These are phyloP conservation scores for Penicillium sp. DNA, from an alignment of 2,329 filamentous ascomycete species.

Conservation along the genomic window DNA sequence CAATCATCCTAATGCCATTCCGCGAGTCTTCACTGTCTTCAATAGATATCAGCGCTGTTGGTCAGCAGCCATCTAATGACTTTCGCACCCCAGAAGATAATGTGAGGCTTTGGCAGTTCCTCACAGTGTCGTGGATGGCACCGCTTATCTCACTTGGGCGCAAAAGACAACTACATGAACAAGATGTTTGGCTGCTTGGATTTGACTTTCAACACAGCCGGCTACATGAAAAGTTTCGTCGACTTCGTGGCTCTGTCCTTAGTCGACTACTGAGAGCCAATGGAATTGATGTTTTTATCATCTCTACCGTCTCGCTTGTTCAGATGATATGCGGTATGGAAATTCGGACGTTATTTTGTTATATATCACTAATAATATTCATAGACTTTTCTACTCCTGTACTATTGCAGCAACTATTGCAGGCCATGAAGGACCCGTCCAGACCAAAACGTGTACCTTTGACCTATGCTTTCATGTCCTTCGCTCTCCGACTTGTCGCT, in stretches of 20 bases:
- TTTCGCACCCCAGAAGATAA: constrained; percentile 78
- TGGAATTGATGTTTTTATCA: constrained; percentile 71
- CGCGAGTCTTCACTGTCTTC: constrained; percentile 56
- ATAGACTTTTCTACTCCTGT: constrained; percentile 60
- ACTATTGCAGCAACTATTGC: constrained; percentile 68
- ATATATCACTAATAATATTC: constrained; percentile 16
- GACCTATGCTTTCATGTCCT: constrained; percentile 62
- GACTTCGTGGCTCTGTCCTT: constrained; percentile 69
- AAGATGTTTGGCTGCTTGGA: constrained; percentile 77
- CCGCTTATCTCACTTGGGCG: constrained; percentile 67
- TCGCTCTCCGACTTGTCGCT: constrained; percentile 59
- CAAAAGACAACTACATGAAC: constrained; percentile 65
- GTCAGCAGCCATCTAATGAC: constrained; percentile 52
- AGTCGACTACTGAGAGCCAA: constrained; percentile 70
- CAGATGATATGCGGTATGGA: constrained; percentile 55
- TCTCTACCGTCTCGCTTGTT: constrained; percentile 61
- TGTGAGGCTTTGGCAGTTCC: constrained; percentile 75
- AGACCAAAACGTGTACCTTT: constrained; percentile 56
- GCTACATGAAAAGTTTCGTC: constrained; percentile 71
- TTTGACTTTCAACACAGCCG: constrained; percentile 78
- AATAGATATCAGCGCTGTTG: constrained; percentile 59
- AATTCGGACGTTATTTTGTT: neutral
- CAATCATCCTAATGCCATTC: constrained; percentile 67
- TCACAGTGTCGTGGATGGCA: constrained; percentile 78
- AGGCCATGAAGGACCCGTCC: constrained; percentile 58